phyloP scores from a whole-genome alignment of 2,329 filamentous ascomycete species.

The Fusarium sambucinum region DNA sequence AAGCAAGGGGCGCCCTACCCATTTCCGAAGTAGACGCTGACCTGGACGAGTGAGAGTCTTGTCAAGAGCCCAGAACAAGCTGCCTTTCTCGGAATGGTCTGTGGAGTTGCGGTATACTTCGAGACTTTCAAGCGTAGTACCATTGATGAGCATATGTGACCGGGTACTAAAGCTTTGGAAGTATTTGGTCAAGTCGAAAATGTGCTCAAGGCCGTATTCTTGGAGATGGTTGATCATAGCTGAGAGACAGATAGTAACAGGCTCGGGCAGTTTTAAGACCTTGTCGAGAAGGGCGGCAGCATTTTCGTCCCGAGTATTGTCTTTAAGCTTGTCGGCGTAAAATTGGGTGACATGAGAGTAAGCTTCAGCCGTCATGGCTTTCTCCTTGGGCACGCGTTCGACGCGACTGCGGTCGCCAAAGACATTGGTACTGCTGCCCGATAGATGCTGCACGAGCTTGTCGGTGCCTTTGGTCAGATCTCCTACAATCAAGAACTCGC shows the following conservation, averaged over 20 bases:
- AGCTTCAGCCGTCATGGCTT: conserved; percentile 85
- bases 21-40: conserved; percentile 87
- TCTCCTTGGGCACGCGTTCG: conserved; percentile 79
- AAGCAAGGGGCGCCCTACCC: conserved; percentile 91
- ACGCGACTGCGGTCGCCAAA: conserved; percentile 92
- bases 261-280: conserved; percentile 84
- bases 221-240: conserved; percentile 95
- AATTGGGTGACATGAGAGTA: conserved; percentile 92
- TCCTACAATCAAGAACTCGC: conserved; percentile 93
- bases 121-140: conserved; percentile 91
- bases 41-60: conserved; percentile 92
- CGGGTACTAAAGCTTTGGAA: conserved; percentile 95
- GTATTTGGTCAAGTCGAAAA: conserved; percentile 96
- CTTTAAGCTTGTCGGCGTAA: conserved; percentile 87
- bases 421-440: conserved; percentile 88
- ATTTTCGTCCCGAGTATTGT: conserved; percentile 65
- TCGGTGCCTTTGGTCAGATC: conserved; percentile 91
- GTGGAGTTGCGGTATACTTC: conserved; percentile 97
- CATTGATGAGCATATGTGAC: conserved; percentile 95
- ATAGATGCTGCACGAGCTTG: conserved; percentile 90
- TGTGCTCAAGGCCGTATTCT: conserved; percentile 93
- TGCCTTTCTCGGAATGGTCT: conserved; percentile 85
- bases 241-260: conserved; percentile 91
- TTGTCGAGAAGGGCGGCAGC: conserved; percentile 81
- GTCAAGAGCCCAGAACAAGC: conserved; percentile 94